Percentiles rank a stretch among this genome's conserved stretches.
These are phyloP conservation scores for apple (Malus domestica) DNA, from an alignment of 306 rosid genomes.

Conservation along the genomic window ASM211411v1 NC_041805.1:7235501-7236000, in stretches of 20 bases:
- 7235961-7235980: constrained; percentile 43
- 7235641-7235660: neutral
- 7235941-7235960: neutral
- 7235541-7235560: constrained; percentile 49
- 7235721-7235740: neutral
- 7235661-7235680: neutral
- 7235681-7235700: neutral
- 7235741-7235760: neutral
- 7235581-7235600: neutral
- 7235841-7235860: neutral
- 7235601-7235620: neutral
- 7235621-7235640: neutral
- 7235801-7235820: neutral
- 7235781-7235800: too few relatives aligned
- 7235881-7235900: neutral
- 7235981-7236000: constrained; percentile 30
- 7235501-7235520: constrained; percentile 68
- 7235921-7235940: too few relatives aligned
- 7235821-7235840: neutral
- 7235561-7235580: constrained; percentile 48
- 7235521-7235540: constrained; percentile 84
- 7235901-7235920: neutral
- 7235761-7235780: neutral
- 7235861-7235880: neutral
- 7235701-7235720: neutral